Percentiles rank a stretch among this genome's conserved stretches.
Evolutionary conservation across 495 filamentous ascomycete species (phyloP).

Genomic region (Amorphotheca resinae): DNA sequence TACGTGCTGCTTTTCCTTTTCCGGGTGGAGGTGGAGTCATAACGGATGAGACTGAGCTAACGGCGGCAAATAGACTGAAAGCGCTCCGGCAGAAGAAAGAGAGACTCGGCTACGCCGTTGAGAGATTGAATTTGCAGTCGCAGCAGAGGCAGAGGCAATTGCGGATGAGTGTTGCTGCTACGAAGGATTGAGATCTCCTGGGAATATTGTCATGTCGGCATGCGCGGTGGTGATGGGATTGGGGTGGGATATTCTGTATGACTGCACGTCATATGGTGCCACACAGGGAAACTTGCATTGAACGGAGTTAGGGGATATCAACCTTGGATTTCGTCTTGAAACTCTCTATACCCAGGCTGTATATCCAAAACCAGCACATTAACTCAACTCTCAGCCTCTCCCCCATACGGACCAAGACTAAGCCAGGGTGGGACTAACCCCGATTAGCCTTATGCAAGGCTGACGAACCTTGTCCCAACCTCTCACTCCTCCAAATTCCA

Average conservation of each 20-base stretch:
- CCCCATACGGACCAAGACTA: too few species aligned
- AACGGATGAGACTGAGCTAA: neutral
- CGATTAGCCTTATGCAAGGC: too few species aligned
- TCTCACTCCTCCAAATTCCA: too few species aligned
- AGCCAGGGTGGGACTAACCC: too few species aligned
- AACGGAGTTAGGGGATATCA: neutral
- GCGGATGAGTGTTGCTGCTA: slow-evolving; percentile 55
- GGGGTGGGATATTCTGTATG: neutral
- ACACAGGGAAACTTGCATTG: neutral
- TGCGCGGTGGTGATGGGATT: neutral
- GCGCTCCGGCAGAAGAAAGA: slow-evolving; percentile 64
- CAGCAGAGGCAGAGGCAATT: slow-evolving; percentile 58
- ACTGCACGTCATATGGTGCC: neutral
- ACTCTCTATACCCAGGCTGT: too few species aligned
- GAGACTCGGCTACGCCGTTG: slow-evolving; percentile 62
- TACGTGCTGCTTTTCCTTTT: neutral
- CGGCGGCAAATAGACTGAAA: slow-evolving; percentile 33
- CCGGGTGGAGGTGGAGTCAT: too few species aligned
- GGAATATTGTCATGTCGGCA: neutral
- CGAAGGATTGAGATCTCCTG: slow-evolving; percentile 1
- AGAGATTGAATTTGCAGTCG: slow-evolving; percentile 55
- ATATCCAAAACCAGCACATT: too few species aligned
- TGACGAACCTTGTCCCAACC: too few species aligned
- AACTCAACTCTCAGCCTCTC: too few species aligned
- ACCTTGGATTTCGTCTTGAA: too few species aligned